Evolutionary conservation across 73 alveolate species (phyloP).

Genomic region (Paramecium pentaurelia): DNA sequence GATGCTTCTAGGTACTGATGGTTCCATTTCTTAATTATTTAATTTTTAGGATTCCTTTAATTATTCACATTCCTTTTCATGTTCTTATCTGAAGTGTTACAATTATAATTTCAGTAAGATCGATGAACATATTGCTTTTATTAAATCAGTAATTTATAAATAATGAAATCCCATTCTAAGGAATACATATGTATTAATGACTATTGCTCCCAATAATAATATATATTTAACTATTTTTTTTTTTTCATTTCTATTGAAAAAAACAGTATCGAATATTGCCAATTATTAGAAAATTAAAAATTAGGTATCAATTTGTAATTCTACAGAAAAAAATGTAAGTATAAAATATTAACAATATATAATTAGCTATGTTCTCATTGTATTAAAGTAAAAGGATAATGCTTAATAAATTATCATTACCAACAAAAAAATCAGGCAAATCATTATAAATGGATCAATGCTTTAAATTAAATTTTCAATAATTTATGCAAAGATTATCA

Average conservation of each 20-base stretch:
- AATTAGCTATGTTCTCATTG: neutral
- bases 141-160: neutral
- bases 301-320: neutral
- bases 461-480: neutral
- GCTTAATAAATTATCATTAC: neutral
- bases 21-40: neutral
- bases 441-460: neutral
- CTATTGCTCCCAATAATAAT: neutral
- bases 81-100: neutral
- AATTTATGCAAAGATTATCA: neutral
- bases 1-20: neutral
- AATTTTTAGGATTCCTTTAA: neutral
- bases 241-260: neutral
- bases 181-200: neutral
- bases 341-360: neutral
- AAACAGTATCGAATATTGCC: neutral
- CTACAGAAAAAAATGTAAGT: neutral
- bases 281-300: neutral
- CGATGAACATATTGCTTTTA: neutral
- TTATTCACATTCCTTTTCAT: neutral
- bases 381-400: neutral
- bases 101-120: neutral
- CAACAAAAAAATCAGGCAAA: neutral
- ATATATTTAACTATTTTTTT: neutral
- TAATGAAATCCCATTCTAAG: neutral